These are phyloP conservation scores for Beauveria medogensis DNA, from an alignment of 2,329 filamentous ascomycete genomes.

Conservation along the genomic window DNA sequence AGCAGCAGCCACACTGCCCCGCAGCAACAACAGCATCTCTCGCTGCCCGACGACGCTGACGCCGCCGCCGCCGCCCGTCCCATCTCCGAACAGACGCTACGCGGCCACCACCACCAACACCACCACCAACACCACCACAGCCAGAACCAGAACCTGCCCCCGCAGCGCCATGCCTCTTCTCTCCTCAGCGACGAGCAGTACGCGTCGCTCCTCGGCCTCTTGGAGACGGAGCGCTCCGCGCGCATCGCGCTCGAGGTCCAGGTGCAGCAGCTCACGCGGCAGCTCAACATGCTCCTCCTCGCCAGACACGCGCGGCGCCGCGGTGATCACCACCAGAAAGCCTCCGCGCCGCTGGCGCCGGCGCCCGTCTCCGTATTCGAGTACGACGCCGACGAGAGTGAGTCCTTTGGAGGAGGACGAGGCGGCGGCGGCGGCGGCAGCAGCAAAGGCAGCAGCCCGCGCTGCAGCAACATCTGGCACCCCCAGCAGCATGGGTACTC, in stretches of 20 bases:
- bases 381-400: slow-evolving; percentile 28
- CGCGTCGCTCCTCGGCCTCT: slow-evolving; percentile 40
- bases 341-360: neutral
- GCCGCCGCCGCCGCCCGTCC: slow-evolving; percentile 22
- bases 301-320: neutral
- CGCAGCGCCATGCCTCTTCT: slow-evolving; percentile 23
- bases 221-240: slow-evolving; percentile 49
- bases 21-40: neutral
- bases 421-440: neutral
- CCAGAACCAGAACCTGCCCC: slow-evolving; percentile 15
- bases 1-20: neutral
- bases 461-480: slow-evolving; percentile 9
- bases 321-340: neutral
- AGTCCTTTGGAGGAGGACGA: neutral
- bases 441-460: neutral
- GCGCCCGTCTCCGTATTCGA: slow-evolving; percentile 31
- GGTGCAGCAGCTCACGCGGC: slow-evolving; percentile 44
- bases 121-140: neutral
- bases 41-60: no score
- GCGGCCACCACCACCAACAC: neutral
- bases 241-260: slow-evolving; percentile 48
- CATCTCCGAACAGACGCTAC: slow-evolving; percentile 21
- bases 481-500: neutral
- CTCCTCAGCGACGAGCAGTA: slow-evolving; percentile 38
- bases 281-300: slow-evolving; percentile 32